phyloP scores from a whole-genome alignment of 129 eudicot species.

The Tagetes patula region DNA sequence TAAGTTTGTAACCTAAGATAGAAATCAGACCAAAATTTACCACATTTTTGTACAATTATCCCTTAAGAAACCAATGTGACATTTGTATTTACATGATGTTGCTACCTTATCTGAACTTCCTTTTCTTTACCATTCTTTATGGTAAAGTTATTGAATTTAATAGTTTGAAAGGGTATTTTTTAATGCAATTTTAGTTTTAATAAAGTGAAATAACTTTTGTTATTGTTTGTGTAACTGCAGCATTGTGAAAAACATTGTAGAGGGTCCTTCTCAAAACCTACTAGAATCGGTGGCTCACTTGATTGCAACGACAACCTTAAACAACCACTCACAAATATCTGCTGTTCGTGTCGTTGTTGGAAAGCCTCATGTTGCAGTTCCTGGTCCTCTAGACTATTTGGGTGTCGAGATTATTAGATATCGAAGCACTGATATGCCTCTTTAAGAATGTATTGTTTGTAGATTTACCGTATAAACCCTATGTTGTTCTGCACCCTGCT shows the following conservation, averaged over 20 bases:
- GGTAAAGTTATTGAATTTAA: not conserved
- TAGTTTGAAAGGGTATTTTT: not conserved
- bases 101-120: not conserved
- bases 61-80: not conserved
- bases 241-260: conserved; percentile 62
- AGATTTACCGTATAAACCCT: not conserved
- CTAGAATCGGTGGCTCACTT: conserved; percentile 73
- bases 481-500: not conserved
- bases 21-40: not conserved
- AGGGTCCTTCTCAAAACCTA: conserved; percentile 70
- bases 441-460: not conserved
- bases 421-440: conserved; percentile 39
- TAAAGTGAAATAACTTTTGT: not conserved
- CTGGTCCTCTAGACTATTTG: conserved; percentile 72
- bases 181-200: not conserved
- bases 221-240: conserved; percentile 41
- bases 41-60: not conserved
- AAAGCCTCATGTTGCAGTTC: conserved; percentile 88
- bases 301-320: conserved; percentile 58
- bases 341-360: conserved; percentile 77
- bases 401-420: conserved; percentile 78
- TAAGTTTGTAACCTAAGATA: no score
- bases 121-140: not conserved
- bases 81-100: not conserved
- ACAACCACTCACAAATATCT: conserved; percentile 48